Base-by-base conservation (phyloP, 208 protist genomes). In the Leishmania arabica region DNA sequence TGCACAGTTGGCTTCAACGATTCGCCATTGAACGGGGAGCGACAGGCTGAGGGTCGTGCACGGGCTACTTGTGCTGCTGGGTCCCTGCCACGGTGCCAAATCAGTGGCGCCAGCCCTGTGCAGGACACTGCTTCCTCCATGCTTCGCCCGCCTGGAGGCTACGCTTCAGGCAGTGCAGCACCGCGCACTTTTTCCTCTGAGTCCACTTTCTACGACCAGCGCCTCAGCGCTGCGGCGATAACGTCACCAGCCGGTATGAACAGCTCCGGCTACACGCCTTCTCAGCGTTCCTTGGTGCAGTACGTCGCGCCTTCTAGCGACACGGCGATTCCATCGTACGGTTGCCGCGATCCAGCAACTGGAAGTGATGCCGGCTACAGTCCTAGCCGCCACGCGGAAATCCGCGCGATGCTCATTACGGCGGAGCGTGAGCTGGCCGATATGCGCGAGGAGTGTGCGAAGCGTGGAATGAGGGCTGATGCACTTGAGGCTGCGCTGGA, bases 351-450 rank as follows among this genome's bases (percentile, higher is more conserved):
- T 21, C 54, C 78, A 1, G 80, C 78, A 27, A 40, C 40, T 13
- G 64, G 75, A 53, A 82, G 65, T 65, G 83, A 75, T 53, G 70
- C 73, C 6, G 80, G 80, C 76, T 89, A 85, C 80, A 75, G 64
- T 47, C 78, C 86, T 17, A 76, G 79, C 64, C 89, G 88, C 13
- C 73, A 92, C 42, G 86, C 89, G 11, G 91, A 95, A 65, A 65
- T 97, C 51, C 88, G 91, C 13, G 85, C 88, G 47, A 88, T 93
- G 87, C 91, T 97, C 11, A 88, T 97, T 71, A 73, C 83, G 45
- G 84, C 89, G 17, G 92, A 97, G 80, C 87, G 92, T 9, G 92
- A 96, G 75, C 62, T 95, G 60, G 92, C 92, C 1, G 92, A 94
- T 66, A 51, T 90, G 77, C 87, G 91, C 13, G 94, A 95, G 82